These are phyloP conservation scores for Ceratorhiza oryzae-sativae DNA, from an alignment of 1,284 basidiomycete species.

Conservation along the genomic window DNA sequence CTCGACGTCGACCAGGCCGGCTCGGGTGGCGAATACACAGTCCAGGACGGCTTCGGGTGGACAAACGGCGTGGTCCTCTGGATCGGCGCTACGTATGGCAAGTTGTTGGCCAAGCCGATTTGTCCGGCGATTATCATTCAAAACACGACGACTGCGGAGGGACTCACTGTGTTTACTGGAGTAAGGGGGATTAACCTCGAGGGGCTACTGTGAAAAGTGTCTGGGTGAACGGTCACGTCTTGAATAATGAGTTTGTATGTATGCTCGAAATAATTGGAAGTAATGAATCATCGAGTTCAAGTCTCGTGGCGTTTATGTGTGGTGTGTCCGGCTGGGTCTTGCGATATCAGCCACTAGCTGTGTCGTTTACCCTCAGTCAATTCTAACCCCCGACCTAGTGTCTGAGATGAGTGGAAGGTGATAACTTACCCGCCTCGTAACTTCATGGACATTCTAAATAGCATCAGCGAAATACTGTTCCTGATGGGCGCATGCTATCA, in stretches of 20 bases:
- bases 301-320: too few relatives aligned
- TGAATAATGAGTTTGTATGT: not conserved
- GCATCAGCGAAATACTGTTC: too few relatives aligned
- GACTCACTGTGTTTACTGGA: constrained; percentile 28
- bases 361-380: too few relatives aligned
- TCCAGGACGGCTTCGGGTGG: constrained; percentile 89
- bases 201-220: not conserved
- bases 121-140: constrained; percentile 62
- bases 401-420: too few relatives aligned
- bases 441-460: too few relatives aligned
- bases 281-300: not conserved
- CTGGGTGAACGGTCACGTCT: not conserved
- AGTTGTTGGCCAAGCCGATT: constrained; percentile 65
- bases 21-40: constrained; percentile 84
- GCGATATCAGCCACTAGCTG: too few relatives aligned
- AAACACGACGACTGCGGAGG: constrained; percentile 43
- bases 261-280: not conserved
- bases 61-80: constrained; percentile 86
- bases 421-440: too few relatives aligned
- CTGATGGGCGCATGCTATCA: too few relatives aligned
- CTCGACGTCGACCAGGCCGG: constrained; percentile 84
- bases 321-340: too few relatives aligned
- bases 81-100: constrained; percentile 74
- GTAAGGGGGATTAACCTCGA: constrained; percentile 1
- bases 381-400: too few relatives aligned